phyloP scores from a whole-genome alignment of 192 early-diverging fungal genomes.

The Pilobolus umbonatus region DNA sequence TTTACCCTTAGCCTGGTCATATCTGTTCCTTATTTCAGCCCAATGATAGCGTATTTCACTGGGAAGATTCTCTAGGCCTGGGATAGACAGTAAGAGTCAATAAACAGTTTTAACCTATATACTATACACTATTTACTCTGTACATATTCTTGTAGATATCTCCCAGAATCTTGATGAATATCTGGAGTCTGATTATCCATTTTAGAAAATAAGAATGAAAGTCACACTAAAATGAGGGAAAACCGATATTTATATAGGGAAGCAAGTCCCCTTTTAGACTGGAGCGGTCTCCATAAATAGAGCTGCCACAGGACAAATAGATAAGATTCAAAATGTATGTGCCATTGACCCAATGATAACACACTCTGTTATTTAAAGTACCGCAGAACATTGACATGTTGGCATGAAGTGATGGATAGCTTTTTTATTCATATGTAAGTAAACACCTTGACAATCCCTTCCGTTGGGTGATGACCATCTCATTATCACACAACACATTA shows the following conservation, averaged over 20 bases:
- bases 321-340: too few relatives aligned
- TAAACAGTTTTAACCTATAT: background rate
- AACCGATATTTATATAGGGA: too few relatives aligned
- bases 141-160: slow-evolving; percentile 33
- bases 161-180: slow-evolving; percentile 25
- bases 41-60: slow-evolving; percentile 34
- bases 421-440: too few relatives aligned
- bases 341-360: too few relatives aligned
- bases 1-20: slow-evolving; percentile 25
- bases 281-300: too few relatives aligned
- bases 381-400: too few relatives aligned
- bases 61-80: slow-evolving; percentile 37
- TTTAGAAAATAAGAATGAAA: too few relatives aligned
- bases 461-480: slow-evolving; percentile 16
- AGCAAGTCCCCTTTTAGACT: too few relatives aligned
- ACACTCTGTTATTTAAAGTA: too few relatives aligned
- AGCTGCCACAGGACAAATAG: too few relatives aligned
- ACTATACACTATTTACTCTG: slow-evolving; percentile 9
- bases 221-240: too few relatives aligned
- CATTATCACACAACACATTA: slow-evolving; percentile 18
- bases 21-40: slow-evolving; percentile 28
- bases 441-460: slow-evolving; percentile 24
- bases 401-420: too few relatives aligned
- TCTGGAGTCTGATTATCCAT: slow-evolving; percentile 6
- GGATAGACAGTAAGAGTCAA: background rate